These are phyloP conservation scores for Fusarium nelsonii DNA, from an alignment of 2,329 filamentous ascomycete genomes.

Conservation along the genomic window DNA sequence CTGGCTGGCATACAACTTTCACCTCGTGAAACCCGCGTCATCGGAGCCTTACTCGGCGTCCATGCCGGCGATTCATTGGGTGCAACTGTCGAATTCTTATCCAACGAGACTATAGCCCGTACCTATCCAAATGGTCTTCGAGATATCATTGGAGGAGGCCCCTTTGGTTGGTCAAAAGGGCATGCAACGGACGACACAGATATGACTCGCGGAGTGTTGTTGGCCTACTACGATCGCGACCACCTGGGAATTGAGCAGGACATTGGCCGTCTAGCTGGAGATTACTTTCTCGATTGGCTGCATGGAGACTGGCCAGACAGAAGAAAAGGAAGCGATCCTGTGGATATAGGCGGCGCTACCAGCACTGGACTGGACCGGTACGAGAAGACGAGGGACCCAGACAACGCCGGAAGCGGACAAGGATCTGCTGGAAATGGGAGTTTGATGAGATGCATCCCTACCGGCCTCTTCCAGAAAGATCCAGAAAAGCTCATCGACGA, in stretches of 20 bases:
- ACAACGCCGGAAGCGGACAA: conserved; percentile 53
- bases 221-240: conserved; percentile 55
- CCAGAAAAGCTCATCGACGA: conserved; percentile 48
- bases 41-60: conserved; percentile 61
- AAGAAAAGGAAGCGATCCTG: conserved; percentile 48
- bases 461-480: conserved; percentile 55
- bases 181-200: conserved; percentile 64
- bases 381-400: conserved; percentile 29
- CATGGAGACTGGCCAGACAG: conserved; percentile 59
- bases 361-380: conserved; percentile 51
- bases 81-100: conserved; percentile 59
- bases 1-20: conserved; percentile 16
- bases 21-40: conserved; percentile 47
- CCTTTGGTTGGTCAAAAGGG: conserved; percentile 58
- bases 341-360: conserved; percentile 58
- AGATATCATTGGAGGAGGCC: conserved; percentile 60
- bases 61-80: conserved; percentile 63
- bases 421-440: conserved; percentile 60
- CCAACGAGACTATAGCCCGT: conserved; percentile 51
- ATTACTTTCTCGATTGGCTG: conserved; percentile 58
- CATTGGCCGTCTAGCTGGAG: conserved; percentile 52
- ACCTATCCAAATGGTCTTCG: conserved; percentile 55
- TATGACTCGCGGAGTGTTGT: conserved; percentile 59
- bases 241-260: conserved; percentile 36
- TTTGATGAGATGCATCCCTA: conserved; percentile 62